Evolutionary conservation across 768 basidiomycete species (phyloP), one percentile per base, ranked within the genome.

Genomic region (Macrocybe gigantea): DNA sequence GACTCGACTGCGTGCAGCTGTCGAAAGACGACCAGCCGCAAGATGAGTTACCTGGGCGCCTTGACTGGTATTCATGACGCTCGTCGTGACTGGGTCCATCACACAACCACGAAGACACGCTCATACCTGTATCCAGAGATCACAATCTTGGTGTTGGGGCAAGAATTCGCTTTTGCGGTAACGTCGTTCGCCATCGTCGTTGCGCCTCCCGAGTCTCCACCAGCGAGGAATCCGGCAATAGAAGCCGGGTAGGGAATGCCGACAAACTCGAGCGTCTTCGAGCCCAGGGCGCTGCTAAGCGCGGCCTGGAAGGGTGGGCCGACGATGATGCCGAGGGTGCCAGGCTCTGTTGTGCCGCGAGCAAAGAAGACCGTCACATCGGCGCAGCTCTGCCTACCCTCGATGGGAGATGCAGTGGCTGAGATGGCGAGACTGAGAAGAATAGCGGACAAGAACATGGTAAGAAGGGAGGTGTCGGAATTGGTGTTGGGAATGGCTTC

Each of bases 11-110:
- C 51, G 57, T 11, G 51, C 48, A 10, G 55, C 30, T 7, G 65
- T 40, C 3, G 70, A 67, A 30, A 73, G 60, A 48, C 56, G 48
- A 7, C 55, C 54, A 13, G 67, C 69, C 11, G 71, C 66, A 7
- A 66, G 60, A 45, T 71, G 71, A 4, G 66, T 64, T 1, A 73
- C 61, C 48, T 71, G 69, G 6, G 61, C 64, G 15, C 64, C 63
- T 57, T 65, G 64, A 38, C 60, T 3, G 9, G 29, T n/a, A 49
- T 22, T 22, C 22, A 22, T 22, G 22, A 22, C 22, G 4, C 22
- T 22, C 22, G 22, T 22, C 22, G 22, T 15, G 29, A 9, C 29
- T 14, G 31, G 29, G 14, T 37, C 40, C 15, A 54, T 34, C 45
- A 55, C 35, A 37, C 46, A 14, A 44, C 45, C 3, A 40, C 37